Evolutionary conservation across 257 asterid genomes (phyloP), one percentile per base, ranked within the genome.

Genomic region (Eucommia ulmoides): DNA sequence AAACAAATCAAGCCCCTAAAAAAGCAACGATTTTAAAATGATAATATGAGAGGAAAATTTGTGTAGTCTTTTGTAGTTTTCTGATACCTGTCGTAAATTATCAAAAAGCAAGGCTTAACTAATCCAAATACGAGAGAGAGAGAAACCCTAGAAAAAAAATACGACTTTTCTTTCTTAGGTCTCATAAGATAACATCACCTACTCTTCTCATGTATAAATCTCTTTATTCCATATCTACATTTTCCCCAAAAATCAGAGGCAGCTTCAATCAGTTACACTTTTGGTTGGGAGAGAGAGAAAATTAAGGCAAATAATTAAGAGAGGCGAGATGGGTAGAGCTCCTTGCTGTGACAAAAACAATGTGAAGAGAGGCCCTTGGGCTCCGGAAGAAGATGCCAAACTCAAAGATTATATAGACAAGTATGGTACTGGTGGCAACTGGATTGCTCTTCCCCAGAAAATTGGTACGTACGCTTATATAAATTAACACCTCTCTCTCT

Each of bases 401-500:
- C 94, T 89, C 62, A 89, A 89, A 64, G 83, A 76, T 0, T 89
- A 89, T 52, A 85, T 89, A 24, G 97, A 89, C 23, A 72, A 63
- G 25, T 49, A 71, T 41, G 94, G 97, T 29, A 84, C 93, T 15
- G 93, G 95, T 23, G 91, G 88, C 1, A 88, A 88, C 49, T 88
- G 97, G 97, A 82, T 88, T 60, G 96, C 97, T n/a, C 97, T 89
- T 59, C 97, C 97, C 42, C 96, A 76, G 61, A 89, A 89, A 63
- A 76, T 89, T n/a, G 97, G 97, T 89, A 71, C 22, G 20, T 62
- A 2, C 21, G 16, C 23, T 23, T 23, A n/a, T n/a, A 12, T 41
- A 23, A 23, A 7, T 44, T 21, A 29, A 44, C 29, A 41, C 22
- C 42, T 6, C 64, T 35, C 14, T 29, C 23, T 6, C 12, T 29